Conservation (phyloP, 2,329 filamentous ascomycete species). For the Didymella glomerata region DNA sequence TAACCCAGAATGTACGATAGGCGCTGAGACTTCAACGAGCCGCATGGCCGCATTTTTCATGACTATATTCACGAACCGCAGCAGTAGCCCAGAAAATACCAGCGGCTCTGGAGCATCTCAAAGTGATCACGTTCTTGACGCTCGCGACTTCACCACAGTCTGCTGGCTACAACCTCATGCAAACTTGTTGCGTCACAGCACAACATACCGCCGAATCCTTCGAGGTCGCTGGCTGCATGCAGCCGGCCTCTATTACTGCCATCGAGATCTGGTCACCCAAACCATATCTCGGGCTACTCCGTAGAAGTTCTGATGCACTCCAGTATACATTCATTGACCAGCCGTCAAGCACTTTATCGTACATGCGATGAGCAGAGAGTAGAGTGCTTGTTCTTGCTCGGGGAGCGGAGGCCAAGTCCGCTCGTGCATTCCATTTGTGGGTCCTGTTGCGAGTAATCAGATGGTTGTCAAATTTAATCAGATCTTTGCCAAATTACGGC, state of each 20-base stretch:
- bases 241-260: background rate
- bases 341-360: background rate
- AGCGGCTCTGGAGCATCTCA: too few species aligned
- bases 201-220: background rate
- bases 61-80: background rate
- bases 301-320: too few species aligned
- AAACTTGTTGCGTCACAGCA: background rate
- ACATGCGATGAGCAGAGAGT: background rate
- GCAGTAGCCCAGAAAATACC: too few species aligned
- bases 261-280: background rate
- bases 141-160: too few species aligned
- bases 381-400: background rate
- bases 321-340: too few species aligned
- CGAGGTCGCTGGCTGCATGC: background rate
- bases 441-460: conserved; percentile 15
- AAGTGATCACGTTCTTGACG: too few species aligned
- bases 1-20: conserved; percentile 8
- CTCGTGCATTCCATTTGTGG: background rate
- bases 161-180: background rate
- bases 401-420: conserved; percentile 3
- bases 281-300: too few species aligned
- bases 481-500: background rate
- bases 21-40: background rate
- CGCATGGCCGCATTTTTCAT: background rate
- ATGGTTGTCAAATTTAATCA: conserved; percentile 17